These are phyloP conservation scores for Paracamarosporium sp. DNA, from an alignment of 2,329 filamentous ascomycete species.

Conservation along the genomic window DNA sequence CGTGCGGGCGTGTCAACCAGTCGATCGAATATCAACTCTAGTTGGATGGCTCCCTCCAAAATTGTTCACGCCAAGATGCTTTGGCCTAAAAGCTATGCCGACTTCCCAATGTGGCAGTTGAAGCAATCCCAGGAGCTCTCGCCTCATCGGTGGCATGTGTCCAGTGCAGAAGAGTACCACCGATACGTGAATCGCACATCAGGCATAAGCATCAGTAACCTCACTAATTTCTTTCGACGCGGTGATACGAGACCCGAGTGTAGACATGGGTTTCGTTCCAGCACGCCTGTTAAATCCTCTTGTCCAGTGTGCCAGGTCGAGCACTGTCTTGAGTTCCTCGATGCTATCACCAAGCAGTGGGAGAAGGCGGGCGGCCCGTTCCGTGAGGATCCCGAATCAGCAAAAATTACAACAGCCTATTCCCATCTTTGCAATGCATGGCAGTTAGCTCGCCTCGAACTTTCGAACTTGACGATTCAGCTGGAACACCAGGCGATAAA, in stretches of 20 bases:
- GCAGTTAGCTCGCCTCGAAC: not conserved
- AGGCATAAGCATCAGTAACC: not conserved
- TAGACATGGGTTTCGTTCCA: not conserved
- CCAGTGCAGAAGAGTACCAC: not conserved
- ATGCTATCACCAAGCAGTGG: not conserved
- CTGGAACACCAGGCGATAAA: not conserved
- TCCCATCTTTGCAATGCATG: not conserved
- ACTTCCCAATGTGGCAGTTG: not conserved
- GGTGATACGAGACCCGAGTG: not conserved
- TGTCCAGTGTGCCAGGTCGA: not conserved
- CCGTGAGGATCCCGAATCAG: not conserved
- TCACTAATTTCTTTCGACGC: not conserved
- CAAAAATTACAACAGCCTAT: not conserved
- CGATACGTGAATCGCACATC: not conserved
- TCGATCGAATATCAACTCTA: not conserved
- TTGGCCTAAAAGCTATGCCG: not conserved
- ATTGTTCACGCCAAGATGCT: not conserved
- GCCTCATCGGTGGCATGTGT: not conserved
- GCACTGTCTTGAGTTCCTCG: not conserved
- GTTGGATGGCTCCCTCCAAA: not conserved
- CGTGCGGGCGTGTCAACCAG: not conserved
- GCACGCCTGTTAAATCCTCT: not conserved
- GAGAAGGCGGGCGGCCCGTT: not conserved
- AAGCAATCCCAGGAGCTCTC: not conserved
- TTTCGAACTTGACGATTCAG: not conserved